Evolutionary conservation across 108 stramenopile species (phyloP).

Genomic region (Skeletonema grethae): DNA sequence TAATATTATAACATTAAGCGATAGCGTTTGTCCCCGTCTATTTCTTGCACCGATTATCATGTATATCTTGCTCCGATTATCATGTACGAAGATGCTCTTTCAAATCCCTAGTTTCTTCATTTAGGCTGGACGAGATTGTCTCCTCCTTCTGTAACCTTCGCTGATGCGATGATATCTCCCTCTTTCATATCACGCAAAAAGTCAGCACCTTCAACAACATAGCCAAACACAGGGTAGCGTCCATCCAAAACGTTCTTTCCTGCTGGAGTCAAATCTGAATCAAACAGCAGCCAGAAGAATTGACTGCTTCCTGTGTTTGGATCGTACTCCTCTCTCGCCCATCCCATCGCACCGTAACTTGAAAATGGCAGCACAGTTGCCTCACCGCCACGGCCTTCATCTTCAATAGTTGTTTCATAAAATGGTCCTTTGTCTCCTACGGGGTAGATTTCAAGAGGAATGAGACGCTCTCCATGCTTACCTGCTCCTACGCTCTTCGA

Average conservation of each 20-base stretch:
- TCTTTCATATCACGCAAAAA: slow-evolving; percentile 91
- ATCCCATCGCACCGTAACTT: slow-evolving; percentile 95
- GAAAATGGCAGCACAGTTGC: slow-evolving; percentile 92
- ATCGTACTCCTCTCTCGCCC: slow-evolving; percentile 96
- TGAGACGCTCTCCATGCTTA: slow-evolving; percentile 83
- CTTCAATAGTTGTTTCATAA: slow-evolving; percentile 94
- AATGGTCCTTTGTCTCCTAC: slow-evolving; percentile 88
- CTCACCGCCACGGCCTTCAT: slow-evolving; percentile 94
- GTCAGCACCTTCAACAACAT: slow-evolving; percentile 91
- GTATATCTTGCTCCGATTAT: background rate
- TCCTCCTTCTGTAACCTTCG: slow-evolving; percentile 86
- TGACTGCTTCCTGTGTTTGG: slow-evolving; percentile 91
- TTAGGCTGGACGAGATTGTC: slow-evolving; percentile 61
- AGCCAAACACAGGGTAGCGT: slow-evolving; percentile 92
- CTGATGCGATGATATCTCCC: slow-evolving; percentile 90
- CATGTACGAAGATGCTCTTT: background rate
- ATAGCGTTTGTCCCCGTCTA: background rate
- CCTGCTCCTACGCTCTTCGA: slow-evolving; percentile 78
- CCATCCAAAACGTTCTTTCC: slow-evolving; percentile 98
- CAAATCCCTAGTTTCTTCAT: background rate
- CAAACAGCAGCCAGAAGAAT: slow-evolving; percentile 97
- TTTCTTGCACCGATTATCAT: background rate
- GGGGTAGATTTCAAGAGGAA: slow-evolving; percentile 92
- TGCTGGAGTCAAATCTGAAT: slow-evolving; percentile 97
- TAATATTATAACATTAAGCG: background rate